phyloP scores from a whole-genome alignment of 345 rosid genomes.

The Lepidium didymum region DNA sequence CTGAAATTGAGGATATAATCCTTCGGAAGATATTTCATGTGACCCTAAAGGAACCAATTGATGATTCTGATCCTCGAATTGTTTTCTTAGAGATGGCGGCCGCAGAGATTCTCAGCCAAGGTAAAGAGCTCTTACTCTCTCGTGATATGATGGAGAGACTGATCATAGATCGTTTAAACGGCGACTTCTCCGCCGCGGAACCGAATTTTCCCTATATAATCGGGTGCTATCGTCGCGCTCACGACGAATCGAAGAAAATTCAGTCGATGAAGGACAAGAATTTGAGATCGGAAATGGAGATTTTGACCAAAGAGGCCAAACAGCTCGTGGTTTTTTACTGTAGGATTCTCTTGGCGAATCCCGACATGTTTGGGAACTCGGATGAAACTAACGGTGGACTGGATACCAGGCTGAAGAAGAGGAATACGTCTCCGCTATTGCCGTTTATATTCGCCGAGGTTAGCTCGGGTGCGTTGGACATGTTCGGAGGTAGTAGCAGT shows the following conservation, averaged over 20 bases:
- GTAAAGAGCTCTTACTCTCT: constrained; percentile 51
- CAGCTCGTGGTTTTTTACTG: constrained; percentile 65
- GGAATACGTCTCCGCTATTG: constrained; percentile 49
- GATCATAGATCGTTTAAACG: constrained; percentile 77
- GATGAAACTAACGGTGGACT: constrained; percentile 7
- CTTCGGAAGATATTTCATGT: constrained; percentile 71
- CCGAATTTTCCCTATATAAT: constrained; percentile 63
- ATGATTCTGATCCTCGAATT: constrained; percentile 40
- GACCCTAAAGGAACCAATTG: constrained; percentile 43
- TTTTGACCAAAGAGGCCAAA: constrained; percentile 52
- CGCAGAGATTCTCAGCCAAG: constrained; percentile 94
- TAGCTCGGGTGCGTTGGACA: constrained; percentile 46
- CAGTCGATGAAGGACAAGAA: constrained; percentile 71
- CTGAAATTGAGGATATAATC: constrained; percentile 84
- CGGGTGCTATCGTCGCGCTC: constrained; percentile 71
- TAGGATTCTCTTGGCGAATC: constrained; percentile 72
- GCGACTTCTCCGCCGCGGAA: constrained; percentile 48
- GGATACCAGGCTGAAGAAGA: constrained; percentile 15
- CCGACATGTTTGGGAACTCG: constrained; percentile 44
- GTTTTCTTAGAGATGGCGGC: constrained; percentile 78
- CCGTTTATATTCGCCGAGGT: constrained; percentile 65
- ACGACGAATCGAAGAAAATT: constrained; percentile 77
- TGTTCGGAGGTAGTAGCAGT: constrained; percentile 40
- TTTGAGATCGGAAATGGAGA: constrained; percentile 62
- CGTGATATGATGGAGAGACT: constrained; percentile 78